Conservation (phyloP, 23 red algal species). For the Gracilaria domingensis region DNA sequence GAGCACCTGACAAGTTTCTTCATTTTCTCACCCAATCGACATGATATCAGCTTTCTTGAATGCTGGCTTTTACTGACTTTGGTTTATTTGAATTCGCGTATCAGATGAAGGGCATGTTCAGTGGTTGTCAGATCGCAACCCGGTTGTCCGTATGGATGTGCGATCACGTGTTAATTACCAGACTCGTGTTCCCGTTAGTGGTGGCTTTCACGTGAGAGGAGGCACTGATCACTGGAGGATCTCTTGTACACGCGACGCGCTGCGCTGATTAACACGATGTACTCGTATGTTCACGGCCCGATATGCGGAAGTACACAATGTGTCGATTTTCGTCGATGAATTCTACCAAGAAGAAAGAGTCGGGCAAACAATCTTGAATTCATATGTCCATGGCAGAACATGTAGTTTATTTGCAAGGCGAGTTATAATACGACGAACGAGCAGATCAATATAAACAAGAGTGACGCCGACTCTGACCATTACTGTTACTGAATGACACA, state of each 20-base stretch:
- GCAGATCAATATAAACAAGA: neutral
- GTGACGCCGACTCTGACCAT: neutral
- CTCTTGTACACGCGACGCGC: no score
- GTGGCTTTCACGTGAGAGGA: neutral
- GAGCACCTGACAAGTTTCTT: slow-evolving; percentile 64
- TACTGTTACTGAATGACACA: slow-evolving; percentile 10
- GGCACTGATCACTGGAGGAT: neutral
- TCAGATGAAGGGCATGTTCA: neutral
- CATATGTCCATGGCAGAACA: neutral
- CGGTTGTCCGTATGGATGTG: neutral
- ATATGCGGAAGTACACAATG: no score
- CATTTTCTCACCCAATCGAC: slow-evolving; percentile 48
- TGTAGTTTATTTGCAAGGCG: neutral
- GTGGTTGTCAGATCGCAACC: neutral
- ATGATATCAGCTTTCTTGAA: neutral
- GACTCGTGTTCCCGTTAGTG: neutral
- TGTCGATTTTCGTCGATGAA: neutral
- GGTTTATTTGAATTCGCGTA: neutral
- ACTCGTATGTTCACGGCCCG: no score
- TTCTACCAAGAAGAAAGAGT: neutral
- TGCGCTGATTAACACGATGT: no score
- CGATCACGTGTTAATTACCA: neutral
- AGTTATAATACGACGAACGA: neutral
- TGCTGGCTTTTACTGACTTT: neutral
- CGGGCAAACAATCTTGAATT: neutral